These are phyloP conservation scores for Westerdykella aurantiaca DNA, from an alignment of 2,329 filamentous ascomycete genomes.

Conservation along the genomic window DNA sequence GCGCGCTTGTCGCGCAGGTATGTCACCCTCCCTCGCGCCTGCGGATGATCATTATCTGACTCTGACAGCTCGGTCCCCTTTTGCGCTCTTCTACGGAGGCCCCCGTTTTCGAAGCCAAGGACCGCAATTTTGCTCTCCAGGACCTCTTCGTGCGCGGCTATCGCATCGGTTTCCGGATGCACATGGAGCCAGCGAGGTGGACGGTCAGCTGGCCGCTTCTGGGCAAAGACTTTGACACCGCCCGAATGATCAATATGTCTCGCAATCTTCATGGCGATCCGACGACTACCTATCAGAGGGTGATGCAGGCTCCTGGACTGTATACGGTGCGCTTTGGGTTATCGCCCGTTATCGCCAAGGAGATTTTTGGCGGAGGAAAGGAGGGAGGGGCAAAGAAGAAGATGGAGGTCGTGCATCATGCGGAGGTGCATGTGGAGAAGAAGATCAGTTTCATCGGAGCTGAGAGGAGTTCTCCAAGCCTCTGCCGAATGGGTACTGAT, in stretches of 20 bases:
- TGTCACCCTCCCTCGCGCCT: too few relatives aligned
- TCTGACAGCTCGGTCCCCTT: too few relatives aligned
- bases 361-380: conserved; percentile 2
- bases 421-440: conserved; percentile 7
- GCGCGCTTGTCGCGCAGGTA: conserved; percentile 1
- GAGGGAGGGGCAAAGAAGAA: conserved; percentile 4
- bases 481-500: too few relatives aligned
- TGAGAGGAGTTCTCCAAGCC: neutral
- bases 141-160: conserved; percentile 19
- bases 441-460: conserved; percentile 1
- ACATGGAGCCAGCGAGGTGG: conserved; percentile 14
- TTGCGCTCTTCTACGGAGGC: too few relatives aligned
- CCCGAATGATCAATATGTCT: conserved; percentile 15
- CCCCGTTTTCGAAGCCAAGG: neutral
- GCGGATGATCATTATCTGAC: too few relatives aligned
- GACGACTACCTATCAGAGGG: conserved; percentile 7
- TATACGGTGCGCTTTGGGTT: conserved; percentile 13
- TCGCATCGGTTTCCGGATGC: conserved; percentile 18
- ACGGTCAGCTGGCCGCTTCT: conserved; percentile 9
- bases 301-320: conserved; percentile 6
- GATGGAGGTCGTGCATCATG: conserved; percentile 13
- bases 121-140: conserved; percentile 9
- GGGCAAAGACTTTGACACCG: conserved; percentile 7
- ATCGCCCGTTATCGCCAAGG: conserved; percentile 12
- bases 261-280: conserved; percentile 11